Evolutionary conservation across 805 yeast species (phyloP), one percentile per base, ranked within the genome.

Genomic region (Wickerhamiella qilinensis): DNA sequence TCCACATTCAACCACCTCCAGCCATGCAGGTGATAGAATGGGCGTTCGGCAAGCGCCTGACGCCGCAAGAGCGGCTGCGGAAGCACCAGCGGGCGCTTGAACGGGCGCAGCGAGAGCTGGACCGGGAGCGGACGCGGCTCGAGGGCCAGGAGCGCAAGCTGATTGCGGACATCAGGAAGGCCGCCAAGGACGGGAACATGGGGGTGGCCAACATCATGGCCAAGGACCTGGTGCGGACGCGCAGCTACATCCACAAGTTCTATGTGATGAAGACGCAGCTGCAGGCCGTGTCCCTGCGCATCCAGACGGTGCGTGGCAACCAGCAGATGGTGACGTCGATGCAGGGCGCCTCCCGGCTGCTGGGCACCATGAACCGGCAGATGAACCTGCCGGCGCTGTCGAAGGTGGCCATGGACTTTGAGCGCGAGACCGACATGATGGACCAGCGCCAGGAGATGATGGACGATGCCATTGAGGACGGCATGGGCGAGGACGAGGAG

Each of bases 381-480:
- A 80, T 91, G 93, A 91, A 93, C 53, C 60, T 91, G 45, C 95
- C 94, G 1, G 93, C 82, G 48, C 63, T 91, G 43, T 78, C 83
- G 41, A 71, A 78, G 44, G 91, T 91, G 17, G 84, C 96, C 2
- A 86, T 83, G 80, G 97, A 91, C 51, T 91, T 91, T 58, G 94
- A 91, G 52, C 75, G 73, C 51, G 94, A 88, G 53, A 83, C 81
- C 58, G 98, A 93, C 55, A 64, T 93, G 50, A 91, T 91, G 97
- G 96, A 88, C 58, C 98, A 91, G 62, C 77, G 94, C 53, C 97
- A 93, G 58, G 99, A 93, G 57, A 83, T 93, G 73, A 91, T 91
- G 80, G 98, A 91, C 55, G 98, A 91, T 55, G 93, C 95, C 16
- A 78, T 91, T 50, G 99, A 91, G 55, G 95, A 88, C 56, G 81